Percentiles rank a stretch among this genome's conserved stretches.
These are phyloP conservation scores for Trypanosoma grayi DNA, from an alignment of 208 protist genomes.

Conservation along the genomic window DNA sequence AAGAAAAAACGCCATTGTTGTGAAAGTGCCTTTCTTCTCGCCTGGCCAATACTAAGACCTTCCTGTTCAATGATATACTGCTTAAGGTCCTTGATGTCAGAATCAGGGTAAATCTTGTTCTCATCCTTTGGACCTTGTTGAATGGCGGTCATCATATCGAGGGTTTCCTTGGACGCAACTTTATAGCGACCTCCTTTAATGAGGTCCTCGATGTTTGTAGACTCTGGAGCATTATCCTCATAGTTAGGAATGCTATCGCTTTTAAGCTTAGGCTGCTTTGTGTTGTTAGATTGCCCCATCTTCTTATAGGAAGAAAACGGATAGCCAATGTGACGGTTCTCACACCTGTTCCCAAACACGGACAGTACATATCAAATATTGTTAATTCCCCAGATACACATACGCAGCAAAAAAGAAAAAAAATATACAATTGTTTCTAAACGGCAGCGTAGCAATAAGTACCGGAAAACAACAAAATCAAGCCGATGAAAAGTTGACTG, in stretches of 20 bases:
- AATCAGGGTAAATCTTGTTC: constrained; percentile 70
- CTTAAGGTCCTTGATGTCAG: constrained; percentile 67
- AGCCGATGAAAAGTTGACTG: constrained; percentile 9
- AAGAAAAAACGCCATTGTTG: constrained; percentile 89
- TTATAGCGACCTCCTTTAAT: constrained; percentile 72
- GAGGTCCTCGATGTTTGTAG: constrained; percentile 73
- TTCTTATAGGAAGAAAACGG: neutral
- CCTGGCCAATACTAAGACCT: constrained; percentile 70
- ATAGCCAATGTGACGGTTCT: neutral
- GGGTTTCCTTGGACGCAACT: constrained; percentile 56
- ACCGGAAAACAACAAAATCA: constrained; percentile 12
- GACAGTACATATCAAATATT: too few relatives aligned
- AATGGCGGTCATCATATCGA: constrained; percentile 82
- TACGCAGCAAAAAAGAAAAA: constrained; percentile 7
- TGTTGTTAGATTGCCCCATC: constrained; percentile 38
- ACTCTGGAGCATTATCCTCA: constrained; percentile 57
- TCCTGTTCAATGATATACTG: constrained; percentile 87
- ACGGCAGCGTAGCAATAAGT: constrained; percentile 6
- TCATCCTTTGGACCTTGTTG: constrained; percentile 45
- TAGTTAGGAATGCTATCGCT: constrained; percentile 28
- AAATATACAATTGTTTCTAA: constrained; percentile 1
- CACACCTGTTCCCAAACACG: too few relatives aligned
- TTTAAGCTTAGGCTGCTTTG: constrained; percentile 11
- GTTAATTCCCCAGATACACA: too few relatives aligned
- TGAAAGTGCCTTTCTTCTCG: constrained; percentile 44